These are phyloP conservation scores for Saksenaea oblongispora DNA, from an alignment of 371 early-diverging fungal genomes.

Conservation along the genomic window DNA sequence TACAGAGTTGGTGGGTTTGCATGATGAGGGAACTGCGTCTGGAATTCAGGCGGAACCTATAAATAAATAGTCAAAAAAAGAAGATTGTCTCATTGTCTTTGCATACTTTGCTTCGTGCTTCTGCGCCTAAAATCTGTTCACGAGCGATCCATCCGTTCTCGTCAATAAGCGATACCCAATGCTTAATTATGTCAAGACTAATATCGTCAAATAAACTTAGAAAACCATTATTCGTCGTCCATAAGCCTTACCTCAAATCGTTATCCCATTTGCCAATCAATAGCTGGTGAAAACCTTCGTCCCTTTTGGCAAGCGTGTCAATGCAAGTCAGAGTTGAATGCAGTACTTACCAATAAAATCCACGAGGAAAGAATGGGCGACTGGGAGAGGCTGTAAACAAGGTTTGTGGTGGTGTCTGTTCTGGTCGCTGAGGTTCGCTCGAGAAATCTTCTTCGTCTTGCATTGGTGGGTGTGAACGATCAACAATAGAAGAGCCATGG, in stretches of 20 bases:
- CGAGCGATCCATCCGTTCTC: conserved; percentile 91
- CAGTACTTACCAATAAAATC: conserved; percentile 80
- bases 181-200: conserved; percentile 78
- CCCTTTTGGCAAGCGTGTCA: conserved; percentile 46
- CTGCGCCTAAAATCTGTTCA: conserved; percentile 94
- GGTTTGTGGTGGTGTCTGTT: conserved; percentile 61
- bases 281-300: conserved; percentile 93
- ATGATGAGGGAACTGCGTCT: conserved; percentile 89
- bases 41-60: conserved; percentile 87
- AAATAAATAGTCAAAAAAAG: neutral
- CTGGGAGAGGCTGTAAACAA: conserved; percentile 90
- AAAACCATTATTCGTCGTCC: neutral
- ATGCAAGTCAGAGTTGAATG: neutral
- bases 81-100: conserved; percentile 10
- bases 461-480: conserved; percentile 42
- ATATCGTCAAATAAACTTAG: neutral
- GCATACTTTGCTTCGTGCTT: conserved; percentile 80
- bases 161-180: conserved; percentile 85
- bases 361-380: conserved; percentile 94
- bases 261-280: conserved; percentile 89
- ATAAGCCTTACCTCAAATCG: conserved; percentile 59
- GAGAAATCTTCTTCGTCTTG: conserved; percentile 58
- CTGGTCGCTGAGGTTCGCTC: conserved; percentile 56
- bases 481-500: conserved; percentile 52
- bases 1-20: conserved; percentile 94